Conservation (phyloP, 345 rosid genomes). For the Pseudoturritis turrita region DNA sequence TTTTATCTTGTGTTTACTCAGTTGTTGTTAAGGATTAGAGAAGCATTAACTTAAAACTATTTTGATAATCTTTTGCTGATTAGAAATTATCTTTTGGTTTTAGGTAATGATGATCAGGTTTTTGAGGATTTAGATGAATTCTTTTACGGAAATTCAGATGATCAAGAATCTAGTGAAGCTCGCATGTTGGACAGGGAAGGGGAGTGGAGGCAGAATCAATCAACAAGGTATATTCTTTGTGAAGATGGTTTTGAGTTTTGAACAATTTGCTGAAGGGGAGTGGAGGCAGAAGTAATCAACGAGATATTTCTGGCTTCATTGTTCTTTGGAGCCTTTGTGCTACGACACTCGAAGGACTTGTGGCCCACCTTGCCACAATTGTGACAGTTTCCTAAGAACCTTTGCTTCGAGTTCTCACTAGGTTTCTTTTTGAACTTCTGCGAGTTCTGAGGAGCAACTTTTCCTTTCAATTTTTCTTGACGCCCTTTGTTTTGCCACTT, state of each 20-base stretch:
- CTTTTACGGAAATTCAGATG: constrained; percentile 45
- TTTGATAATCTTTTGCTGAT: not conserved
- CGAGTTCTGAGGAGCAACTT: too few species aligned
- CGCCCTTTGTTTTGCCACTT: too few species aligned
- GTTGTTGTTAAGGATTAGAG: not conserved
- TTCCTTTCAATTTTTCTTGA: too few species aligned
- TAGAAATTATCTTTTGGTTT: not conserved
- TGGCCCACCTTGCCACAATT: too few species aligned
- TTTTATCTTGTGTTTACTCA: not conserved
- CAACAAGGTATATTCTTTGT: constrained; percentile 35
- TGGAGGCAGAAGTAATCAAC: too few species aligned
- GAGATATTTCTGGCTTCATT: too few species aligned
- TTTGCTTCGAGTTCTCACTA: too few species aligned
- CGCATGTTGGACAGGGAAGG: constrained; percentile 43
- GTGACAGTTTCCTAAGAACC: too few species aligned
- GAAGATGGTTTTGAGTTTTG: not conserved
- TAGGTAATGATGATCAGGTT: constrained; percentile 29
- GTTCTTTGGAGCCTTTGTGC: too few species aligned
- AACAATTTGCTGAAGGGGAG: too few species aligned
- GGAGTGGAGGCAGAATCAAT: constrained; percentile 39
- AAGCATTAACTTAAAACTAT: not conserved
- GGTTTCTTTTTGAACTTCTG: too few species aligned
- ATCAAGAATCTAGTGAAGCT: constrained; percentile 34
- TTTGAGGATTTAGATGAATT: constrained; percentile 36
- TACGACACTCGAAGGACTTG: too few species aligned